Conservation (phyloP, 2,329 filamentous ascomycete genomes). For the Monosporascus sp. region DNA sequence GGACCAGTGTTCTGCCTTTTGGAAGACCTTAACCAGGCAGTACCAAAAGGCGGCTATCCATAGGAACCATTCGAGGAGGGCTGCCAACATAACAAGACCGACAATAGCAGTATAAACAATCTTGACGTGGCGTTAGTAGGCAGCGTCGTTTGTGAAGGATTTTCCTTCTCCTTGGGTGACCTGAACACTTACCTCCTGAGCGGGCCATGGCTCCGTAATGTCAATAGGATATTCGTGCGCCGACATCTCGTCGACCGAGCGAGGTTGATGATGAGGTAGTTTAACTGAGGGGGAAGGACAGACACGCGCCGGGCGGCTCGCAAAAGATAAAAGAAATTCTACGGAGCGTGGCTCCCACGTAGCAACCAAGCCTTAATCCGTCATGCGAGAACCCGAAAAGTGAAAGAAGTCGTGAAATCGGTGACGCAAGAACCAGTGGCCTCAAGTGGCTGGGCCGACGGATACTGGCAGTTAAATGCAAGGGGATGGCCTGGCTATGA, state of each 20-base stretch:
- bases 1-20: slow-evolving; percentile 85
- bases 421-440: slow-evolving; percentile 1
- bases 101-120: slow-evolving; percentile 81
- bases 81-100: slow-evolving; percentile 74
- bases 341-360: background rate
- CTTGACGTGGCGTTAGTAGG: slow-evolving; percentile 38
- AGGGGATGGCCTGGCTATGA: slow-evolving; percentile 8
- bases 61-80: slow-evolving; percentile 86
- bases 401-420: slow-evolving; percentile 1
- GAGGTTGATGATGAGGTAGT: background rate
- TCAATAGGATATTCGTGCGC: slow-evolving; percentile 16
- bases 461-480: slow-evolving; percentile 17
- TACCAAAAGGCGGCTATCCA: slow-evolving; percentile 94
- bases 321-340: background rate
- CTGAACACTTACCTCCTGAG: slow-evolving; percentile 36
- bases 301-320: background rate
- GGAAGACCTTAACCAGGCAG: slow-evolving; percentile 80
- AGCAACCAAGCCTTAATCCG: background rate
- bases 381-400: slow-evolving; percentile 1
- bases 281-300: background rate
- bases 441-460: slow-evolving; percentile 5
- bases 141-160: background rate
- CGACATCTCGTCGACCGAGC: slow-evolving; percentile 31
- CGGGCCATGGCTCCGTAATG: slow-evolving; percentile 42
- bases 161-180: background rate